Percentiles rank a stretch among this genome's conserved stretches.
These are phyloP conservation scores for Galerina sulciceps DNA, from an alignment of 768 basidiomycete genomes.

Conservation along the genomic window DNA sequence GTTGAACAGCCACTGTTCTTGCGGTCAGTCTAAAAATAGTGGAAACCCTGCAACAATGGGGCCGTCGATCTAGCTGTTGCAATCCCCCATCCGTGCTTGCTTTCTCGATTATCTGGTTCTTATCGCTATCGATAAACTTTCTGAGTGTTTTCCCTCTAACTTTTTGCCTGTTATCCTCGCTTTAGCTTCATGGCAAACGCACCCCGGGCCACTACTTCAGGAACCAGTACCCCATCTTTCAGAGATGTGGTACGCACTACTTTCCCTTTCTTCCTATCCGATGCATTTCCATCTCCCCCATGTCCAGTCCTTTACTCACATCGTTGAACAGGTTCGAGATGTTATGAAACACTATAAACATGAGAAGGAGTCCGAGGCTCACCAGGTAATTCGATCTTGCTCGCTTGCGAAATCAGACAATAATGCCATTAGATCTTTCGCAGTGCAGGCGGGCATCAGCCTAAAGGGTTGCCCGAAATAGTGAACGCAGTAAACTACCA, in stretches of 20 bases:
- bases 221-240: slow-evolving; percentile 33
- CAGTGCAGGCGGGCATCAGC: slow-evolving; percentile 68
- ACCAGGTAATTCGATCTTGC: slow-evolving; percentile 41
- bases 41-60: too few species aligned
- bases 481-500: slow-evolving; percentile 61
- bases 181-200: slow-evolving; percentile 26
- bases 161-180: slow-evolving; percentile 11
- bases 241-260: slow-evolving; percentile 31
- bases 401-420: not conserved
- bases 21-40: slow-evolving; percentile 3
- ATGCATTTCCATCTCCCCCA: slow-evolving; percentile 56
- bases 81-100: not conserved
- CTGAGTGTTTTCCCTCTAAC: not conserved
- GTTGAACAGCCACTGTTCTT: too few species aligned
- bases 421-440: slow-evolving; percentile 66
- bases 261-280: slow-evolving; percentile 7
- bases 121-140: slow-evolving; percentile 21
- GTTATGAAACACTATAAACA: slow-evolving; percentile 69
- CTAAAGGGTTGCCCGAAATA: slow-evolving; percentile 71
- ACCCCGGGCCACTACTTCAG: slow-evolving; percentile 22
- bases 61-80: not conserved
- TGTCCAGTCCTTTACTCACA: slow-evolving; percentile 45
- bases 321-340: slow-evolving; percentile 67
- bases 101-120: slow-evolving; percentile 6
- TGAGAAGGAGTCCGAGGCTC: slow-evolving; percentile 88